Base-by-base conservation (phyloP, 2,329 filamentous ascomycete genomes). In the Fusarium liriodendri region DNA sequence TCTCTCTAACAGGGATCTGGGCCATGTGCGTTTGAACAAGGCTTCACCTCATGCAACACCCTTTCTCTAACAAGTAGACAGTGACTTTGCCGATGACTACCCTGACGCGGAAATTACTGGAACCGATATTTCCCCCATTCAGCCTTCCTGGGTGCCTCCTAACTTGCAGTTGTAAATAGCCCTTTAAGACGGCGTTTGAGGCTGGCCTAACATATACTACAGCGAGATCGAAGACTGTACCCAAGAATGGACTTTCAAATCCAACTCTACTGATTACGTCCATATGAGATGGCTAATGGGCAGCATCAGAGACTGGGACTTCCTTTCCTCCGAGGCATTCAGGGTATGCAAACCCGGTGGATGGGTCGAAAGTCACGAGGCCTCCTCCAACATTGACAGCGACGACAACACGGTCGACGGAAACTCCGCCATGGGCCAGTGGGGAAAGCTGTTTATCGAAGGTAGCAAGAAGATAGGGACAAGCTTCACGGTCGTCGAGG, bases 231-330 rank as follows among this genome's bases (percentile, higher is more conserved):
- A 84, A 82, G 62, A 83, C 77, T 73, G 79, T 58, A 73, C 78
- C 70, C 64, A 74, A 62, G 47, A 78, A 9, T 82, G 79, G 81
- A 82, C 78, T 2, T 82, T 79, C 18, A 66, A 42, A 13, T 67
- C 65, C 1, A 32, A 66, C 55, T 80, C 83, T 54, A 89, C 90
- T 71, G 90, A 92, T 79, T 90, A 87, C 69, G 87, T 93, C 66
- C 91, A 92, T 77, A 87, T 87, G 3, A 86, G 88, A 57, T 84
- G 88, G 76, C 80, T 92, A 62, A 81, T 87, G 6, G 90, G 90
- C 32, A 86, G 86, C 64, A 86, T 92, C 52, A 79, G 82, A 9
- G 88, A 91, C 72, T 92, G 90, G 81, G 83, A 85, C 38, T 82
- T 84, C 3, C 80, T 92, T 20, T 85, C 90, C 69, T 79, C 81